phyloP scores from a whole-genome alignment of 2,329 filamentous ascomycete genomes.

The Trichoderma breve region DNA sequence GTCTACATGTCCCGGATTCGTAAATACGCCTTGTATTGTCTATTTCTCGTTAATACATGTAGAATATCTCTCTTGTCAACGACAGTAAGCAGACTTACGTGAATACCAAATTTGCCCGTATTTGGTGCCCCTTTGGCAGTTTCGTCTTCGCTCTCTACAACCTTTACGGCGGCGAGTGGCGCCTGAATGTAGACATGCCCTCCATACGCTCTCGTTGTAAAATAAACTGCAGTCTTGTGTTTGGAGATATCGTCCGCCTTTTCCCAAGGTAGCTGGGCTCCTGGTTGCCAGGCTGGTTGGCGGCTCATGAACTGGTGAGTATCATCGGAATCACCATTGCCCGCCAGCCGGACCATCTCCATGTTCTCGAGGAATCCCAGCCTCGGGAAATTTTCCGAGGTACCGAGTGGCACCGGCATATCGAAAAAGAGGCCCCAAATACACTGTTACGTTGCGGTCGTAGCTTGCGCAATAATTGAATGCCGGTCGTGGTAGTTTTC shows the following conservation, averaged over 20 bases:
- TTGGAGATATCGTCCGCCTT: constrained; percentile 25
- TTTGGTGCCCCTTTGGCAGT: neutral
- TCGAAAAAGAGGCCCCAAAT: neutral
- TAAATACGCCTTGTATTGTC: constrained; percentile 58
- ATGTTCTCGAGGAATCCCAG: neutral
- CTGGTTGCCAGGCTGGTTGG: constrained; percentile 35
- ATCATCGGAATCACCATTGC: neutral
- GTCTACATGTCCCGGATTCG: constrained; percentile 44
- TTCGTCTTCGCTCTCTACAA: constrained; percentile 34
- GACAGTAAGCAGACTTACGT: constrained; percentile 31
- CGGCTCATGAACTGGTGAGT: constrained; percentile 32
- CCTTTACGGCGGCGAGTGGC: constrained; percentile 23
- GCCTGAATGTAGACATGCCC: constrained; percentile 38
- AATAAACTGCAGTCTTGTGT: neutral
- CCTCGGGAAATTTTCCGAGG: neutral
- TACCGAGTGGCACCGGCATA: neutral
- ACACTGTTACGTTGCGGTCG: neutral
- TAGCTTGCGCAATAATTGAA: too few species aligned
- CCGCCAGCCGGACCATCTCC: neutral
- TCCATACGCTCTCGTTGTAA: constrained; percentile 28
- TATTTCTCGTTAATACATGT: constrained; percentile 27
- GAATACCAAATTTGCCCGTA: constrained; percentile 33
- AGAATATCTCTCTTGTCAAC: neutral
- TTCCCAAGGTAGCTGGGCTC: constrained; percentile 29
- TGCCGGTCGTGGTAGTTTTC: neutral